These are phyloP conservation scores for Aspergillus saccharolyticus DNA, from an alignment of 495 filamentous ascomycete species.

Conservation along the genomic window DNA sequence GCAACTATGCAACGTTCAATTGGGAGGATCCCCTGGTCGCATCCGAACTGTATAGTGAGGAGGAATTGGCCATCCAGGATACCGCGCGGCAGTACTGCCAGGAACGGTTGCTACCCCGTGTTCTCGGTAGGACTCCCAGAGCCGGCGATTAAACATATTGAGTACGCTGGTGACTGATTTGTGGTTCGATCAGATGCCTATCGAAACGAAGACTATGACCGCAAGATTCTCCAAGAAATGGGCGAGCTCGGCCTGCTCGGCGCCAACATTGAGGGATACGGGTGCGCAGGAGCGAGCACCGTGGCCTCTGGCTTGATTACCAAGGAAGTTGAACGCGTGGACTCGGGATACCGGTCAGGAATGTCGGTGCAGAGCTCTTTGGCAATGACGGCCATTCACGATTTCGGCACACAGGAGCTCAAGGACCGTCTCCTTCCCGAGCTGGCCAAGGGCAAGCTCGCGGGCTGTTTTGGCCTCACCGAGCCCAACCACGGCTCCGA, in stretches of 20 bases:
- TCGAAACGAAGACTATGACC: slow-evolving; percentile 88
- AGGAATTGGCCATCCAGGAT: slow-evolving; percentile 83
- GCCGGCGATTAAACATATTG: neutral
- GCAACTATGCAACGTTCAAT: slow-evolving; percentile 62
- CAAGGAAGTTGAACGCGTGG: slow-evolving; percentile 91
- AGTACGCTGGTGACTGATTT: neutral
- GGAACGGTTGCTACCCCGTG: slow-evolving; percentile 75
- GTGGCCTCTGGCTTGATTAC: slow-evolving; percentile 93
- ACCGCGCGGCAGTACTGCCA: slow-evolving; percentile 91
- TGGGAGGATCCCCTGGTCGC: slow-evolving; percentile 87
- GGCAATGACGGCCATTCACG: slow-evolving; percentile 94
- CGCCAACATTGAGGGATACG: slow-evolving; percentile 87
- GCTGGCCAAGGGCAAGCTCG: slow-evolving; percentile 79
- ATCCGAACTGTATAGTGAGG: slow-evolving; percentile 72
- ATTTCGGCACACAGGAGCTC: slow-evolving; percentile 83
- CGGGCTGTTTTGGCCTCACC: slow-evolving; percentile 92
- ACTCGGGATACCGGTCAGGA: slow-evolving; percentile 90
- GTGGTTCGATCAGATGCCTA: slow-evolving; percentile 68
- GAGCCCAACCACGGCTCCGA: slow-evolving; percentile 98
- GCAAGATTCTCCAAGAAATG: slow-evolving; percentile 88
- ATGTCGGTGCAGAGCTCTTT: slow-evolving; percentile 96
- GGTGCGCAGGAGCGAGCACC: slow-evolving; percentile 86
- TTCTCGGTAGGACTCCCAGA: slow-evolving; percentile 64
- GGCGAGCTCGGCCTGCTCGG: slow-evolving; percentile 89
- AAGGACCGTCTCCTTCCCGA: slow-evolving; percentile 83